Conservation (phyloP, 192 early-diverging fungal genomes). For the Coemansia sp. region DNA sequence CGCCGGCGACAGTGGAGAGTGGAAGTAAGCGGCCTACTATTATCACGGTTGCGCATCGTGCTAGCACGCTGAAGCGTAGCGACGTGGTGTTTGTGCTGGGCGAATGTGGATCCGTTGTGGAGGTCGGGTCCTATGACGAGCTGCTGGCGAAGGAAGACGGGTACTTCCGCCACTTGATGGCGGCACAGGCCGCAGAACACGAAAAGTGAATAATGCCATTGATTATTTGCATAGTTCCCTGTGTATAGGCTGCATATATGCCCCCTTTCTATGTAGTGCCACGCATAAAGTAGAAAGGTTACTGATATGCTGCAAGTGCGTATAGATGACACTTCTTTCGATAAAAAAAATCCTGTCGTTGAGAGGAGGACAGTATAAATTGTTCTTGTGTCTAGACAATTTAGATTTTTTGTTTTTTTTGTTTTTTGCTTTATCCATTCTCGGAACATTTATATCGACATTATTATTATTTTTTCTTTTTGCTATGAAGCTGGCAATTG, state of each 20-base stretch:
- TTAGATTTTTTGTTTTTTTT: background rate
- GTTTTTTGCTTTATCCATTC: background rate
- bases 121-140: slow-evolving; percentile 69
- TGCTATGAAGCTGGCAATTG: slow-evolving; percentile 23
- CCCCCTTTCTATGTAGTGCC: background rate
- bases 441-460: background rate
- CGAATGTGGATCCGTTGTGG: slow-evolving; percentile 64
- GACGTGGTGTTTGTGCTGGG: slow-evolving; percentile 69
- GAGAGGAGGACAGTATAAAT: background rate
- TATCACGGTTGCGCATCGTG: slow-evolving; percentile 74
- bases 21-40: slow-evolving; percentile 62
- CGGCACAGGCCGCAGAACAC: slow-evolving; percentile 48
- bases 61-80: slow-evolving; percentile 77
- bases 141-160: slow-evolving; percentile 59
- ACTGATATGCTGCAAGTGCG: background rate
- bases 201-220: background rate
- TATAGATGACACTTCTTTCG: background rate
- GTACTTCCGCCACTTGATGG: slow-evolving; percentile 59
- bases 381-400: background rate
- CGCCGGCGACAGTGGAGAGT: background rate
- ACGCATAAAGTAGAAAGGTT: background rate
- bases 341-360: background rate
- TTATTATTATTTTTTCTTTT: background rate
- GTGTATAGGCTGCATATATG: background rate
- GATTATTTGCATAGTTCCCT: background rate